Base-by-base conservation (phyloP, 2,329 filamentous ascomycete species). In the Penicillium sp. region DNA sequence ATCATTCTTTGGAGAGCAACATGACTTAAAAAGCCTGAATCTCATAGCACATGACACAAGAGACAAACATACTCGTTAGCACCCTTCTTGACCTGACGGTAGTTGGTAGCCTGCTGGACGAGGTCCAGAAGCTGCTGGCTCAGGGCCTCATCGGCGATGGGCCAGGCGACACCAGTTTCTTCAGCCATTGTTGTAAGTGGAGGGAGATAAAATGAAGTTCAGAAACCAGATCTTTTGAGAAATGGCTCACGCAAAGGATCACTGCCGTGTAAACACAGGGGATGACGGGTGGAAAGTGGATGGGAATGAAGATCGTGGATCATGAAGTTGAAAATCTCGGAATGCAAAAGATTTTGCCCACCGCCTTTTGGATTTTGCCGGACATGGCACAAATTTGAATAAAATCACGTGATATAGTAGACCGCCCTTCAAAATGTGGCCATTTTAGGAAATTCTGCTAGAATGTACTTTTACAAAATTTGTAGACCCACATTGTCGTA, bases 61-160 rank as follows among this genome's bases (percentile, higher is more conserved):
- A 46, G 38, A 57, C 60, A 61, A 43, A 59, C 61, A 54, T 76
- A 81, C 80, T 83, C 90, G 84, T 93, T 94, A 76, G 91, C 91
- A 64, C 92, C 91, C 84, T 95, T 96, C 85, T 95, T 95, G 68
- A 93, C 80, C 84, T 95, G 91, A 55, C 88, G 80, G 67, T 77
- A 79, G 71, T 80, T 82, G 48, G 80, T 82, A 58, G 82, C 87
- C 73, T 90, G 88, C 81, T 94, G 91, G 64, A 93, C 84, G 58
- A 93, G 84, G 70, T 96, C 90, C 65, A 97, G 86, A 66, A 97
- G 87, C 77, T 93, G 88, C 82, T 93, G 89, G 58, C 90, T 87
- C 66, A 96, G 84, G 71, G 87, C 85, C 74, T 86, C 84, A 75
- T 92, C 89, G 78, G 90, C 89, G 76, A 90, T 77, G 64, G 88